Evolutionary conservation across 1,284 basidiomycete species (phyloP), one percentile per base, ranked within the genome.

Genomic region (Lentinula novae-zelandiae): DNA sequence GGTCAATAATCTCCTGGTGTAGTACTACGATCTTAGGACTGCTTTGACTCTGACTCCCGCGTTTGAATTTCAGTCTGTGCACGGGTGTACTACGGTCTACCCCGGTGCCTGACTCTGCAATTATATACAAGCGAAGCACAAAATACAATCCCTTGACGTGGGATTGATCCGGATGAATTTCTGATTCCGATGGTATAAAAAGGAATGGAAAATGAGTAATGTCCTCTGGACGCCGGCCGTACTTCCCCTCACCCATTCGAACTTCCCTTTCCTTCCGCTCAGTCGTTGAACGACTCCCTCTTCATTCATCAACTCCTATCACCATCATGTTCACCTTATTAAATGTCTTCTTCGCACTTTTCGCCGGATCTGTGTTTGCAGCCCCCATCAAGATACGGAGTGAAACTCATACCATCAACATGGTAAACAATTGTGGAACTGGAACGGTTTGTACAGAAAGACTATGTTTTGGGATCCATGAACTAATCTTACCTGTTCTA

Each of bases 251-350:
- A 31, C 22, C 9, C 10, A 33, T 31, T 50, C 48, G 9, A 3
- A 31, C 48, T n/a, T 4, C 2, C n/a, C 49, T 15, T 34, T 33
- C 13, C 31, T 5, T 10, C n/a, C 20, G 17, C 52, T 27, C 38
- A 54, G 53, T 54, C 53, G 53, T 54, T 54, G 53, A 53, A 34
- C 53, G 53, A 54, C 53, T 54, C n/a, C 13, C 15, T 36, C 55
- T 17, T 10, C 22, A 3, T 17, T 20, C 40, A 33, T 31, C 31
- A 36, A 40, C 38, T 51, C 20, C 38, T 39, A 38, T 38, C 12
- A 54, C 38, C 38, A 54, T n/a, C 38, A 58, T 58, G 57, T 49
- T 58, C 48, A 17, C 57, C 46, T 58, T 51, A 12, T 27, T 31
- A 13, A 58, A 40, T n/a, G 17, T 50, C 46, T 48, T 49, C 8